These are phyloP conservation scores for Scheffersomyces insectosa DNA, from an alignment of 1,139 yeast species.

Conservation along the genomic window DNA sequence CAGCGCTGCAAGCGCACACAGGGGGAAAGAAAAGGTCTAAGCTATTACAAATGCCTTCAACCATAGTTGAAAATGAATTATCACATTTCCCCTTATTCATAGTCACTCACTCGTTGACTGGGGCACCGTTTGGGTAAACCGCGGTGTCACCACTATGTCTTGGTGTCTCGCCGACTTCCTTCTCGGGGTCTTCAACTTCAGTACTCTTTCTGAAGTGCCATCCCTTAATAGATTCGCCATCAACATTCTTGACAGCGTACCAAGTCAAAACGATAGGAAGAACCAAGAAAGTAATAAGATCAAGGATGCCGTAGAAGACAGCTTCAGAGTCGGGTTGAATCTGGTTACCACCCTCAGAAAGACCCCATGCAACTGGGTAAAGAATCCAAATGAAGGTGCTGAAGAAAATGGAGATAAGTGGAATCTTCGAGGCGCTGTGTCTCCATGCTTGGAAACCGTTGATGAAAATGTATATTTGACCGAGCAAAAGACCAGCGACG, in stretches of 20 bases:
- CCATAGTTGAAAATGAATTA: too few species aligned
- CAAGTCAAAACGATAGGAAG: conserved; percentile 43
- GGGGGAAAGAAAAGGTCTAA: too few species aligned
- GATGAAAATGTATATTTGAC: conserved; percentile 27
- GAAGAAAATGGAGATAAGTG: conserved; percentile 28
- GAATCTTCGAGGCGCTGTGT: conserved; percentile 5
- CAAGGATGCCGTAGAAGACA: conserved; percentile 64
- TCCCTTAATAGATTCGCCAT: conserved; percentile 30
- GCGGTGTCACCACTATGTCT: conserved; percentile 21
- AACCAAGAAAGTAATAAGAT: conserved; percentile 45
- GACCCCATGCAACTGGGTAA: conserved; percentile 62
- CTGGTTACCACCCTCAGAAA: conserved; percentile 67
- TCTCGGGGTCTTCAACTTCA: conserved; percentile 14
- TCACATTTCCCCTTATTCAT: too few species aligned
- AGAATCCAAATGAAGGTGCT: conserved; percentile 43
- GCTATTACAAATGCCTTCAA: too few species aligned
- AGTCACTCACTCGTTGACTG: too few species aligned
- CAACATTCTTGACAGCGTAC: conserved; percentile 27
- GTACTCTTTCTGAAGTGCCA: conserved; percentile 5
- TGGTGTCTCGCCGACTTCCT: conserved; percentile 22
- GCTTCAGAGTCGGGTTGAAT: conserved; percentile 67
- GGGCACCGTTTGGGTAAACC: conserved; percentile 7
- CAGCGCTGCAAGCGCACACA: too few species aligned
- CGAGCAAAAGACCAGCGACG: conserved; percentile 36
- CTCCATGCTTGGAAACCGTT: conserved; percentile 14